Conservation (phyloP, 2,329 filamentous ascomycete species). For the Diaporthe humulicola region DNA sequence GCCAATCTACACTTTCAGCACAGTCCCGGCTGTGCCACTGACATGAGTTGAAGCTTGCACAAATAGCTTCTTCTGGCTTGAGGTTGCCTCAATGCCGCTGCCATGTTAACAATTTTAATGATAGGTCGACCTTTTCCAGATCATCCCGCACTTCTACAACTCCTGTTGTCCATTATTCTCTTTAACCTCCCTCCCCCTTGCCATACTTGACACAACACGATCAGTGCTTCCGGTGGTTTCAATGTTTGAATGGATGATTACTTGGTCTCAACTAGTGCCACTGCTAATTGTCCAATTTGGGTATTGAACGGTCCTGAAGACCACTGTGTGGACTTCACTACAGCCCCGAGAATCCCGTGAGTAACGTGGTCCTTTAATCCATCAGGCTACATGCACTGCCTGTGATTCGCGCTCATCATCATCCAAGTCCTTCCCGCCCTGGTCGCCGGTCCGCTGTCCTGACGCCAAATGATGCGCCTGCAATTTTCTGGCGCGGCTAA, state of each 20-base stretch:
- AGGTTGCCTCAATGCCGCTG: background rate
- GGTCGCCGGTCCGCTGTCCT: background rate
- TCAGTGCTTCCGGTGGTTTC: background rate
- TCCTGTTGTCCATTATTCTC: background rate
- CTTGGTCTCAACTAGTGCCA: background rate
- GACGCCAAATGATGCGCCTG: conserved; percentile 15
- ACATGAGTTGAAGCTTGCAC: background rate
- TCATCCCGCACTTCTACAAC: background rate
- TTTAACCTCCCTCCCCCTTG: background rate
- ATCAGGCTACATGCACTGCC: conserved; percentile 22
- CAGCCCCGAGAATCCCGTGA: background rate
- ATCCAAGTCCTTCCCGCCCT: conserved; percentile 32
- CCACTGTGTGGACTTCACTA: background rate
- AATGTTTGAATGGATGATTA: no score
- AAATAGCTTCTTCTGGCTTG: background rate
- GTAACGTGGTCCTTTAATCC: background rate
- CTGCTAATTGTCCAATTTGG: background rate
- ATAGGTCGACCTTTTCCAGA: background rate
- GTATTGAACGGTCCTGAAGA: background rate
- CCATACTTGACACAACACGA: background rate
- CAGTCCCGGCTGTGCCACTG: background rate
- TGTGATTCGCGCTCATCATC: conserved; percentile 24
- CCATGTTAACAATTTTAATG: background rate
- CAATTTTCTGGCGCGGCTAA: conserved; percentile 34
- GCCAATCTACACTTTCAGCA: no score